Percentiles rank a stretch among this genome's conserved stretches.
phyloP scores from a whole-genome alignment of 352 stramenopile genomes.

The Phytophthora pini region DNA sequence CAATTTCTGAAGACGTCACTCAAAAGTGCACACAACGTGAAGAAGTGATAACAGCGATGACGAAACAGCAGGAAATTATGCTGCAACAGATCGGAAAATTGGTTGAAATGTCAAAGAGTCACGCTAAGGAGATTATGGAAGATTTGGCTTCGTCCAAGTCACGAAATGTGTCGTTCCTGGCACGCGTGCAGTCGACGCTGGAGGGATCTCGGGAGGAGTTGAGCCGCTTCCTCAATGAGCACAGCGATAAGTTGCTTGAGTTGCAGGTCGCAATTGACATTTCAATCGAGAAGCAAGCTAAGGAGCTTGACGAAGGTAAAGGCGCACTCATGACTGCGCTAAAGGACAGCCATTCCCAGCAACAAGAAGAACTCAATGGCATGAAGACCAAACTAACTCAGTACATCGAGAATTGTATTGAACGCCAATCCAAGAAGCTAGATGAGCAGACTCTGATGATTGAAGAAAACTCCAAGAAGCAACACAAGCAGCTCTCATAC shows the following conservation, averaged over 20 bases:
- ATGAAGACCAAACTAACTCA: constrained; percentile 54
- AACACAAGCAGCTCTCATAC: constrained; percentile 45
- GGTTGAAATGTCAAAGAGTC: constrained; percentile 39
- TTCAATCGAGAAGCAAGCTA: constrained; percentile 52
- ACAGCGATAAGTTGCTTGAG: constrained; percentile 55
- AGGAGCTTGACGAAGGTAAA: constrained; percentile 51
- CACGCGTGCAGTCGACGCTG: constrained; percentile 37
- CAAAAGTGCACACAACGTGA: constrained; percentile 26
- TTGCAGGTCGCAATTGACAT: constrained; percentile 53
- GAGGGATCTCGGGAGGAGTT: constrained; percentile 42
- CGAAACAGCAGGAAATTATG: constrained; percentile 35
- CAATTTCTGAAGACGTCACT: constrained; percentile 21
- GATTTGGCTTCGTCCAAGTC: constrained; percentile 42
- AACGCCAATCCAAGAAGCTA: constrained; percentile 47
- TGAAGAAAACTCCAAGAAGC: constrained; percentile 38
- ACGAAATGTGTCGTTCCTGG: constrained; percentile 37
- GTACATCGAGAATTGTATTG: constrained; percentile 55
- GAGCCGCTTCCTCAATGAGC: constrained; percentile 46
- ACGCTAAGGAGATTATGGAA: constrained; percentile 36
- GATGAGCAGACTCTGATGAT: constrained; percentile 54
- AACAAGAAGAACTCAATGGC: constrained; percentile 48
- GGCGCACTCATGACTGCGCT: constrained; percentile 35
- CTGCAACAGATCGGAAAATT: constrained; percentile 44
- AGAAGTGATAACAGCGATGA: constrained; percentile 34
- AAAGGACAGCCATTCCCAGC: constrained; percentile 40